Conservation (phyloP, 768 basidiomycete genomes). For the Paxillus ammoniavirescens region DNA sequence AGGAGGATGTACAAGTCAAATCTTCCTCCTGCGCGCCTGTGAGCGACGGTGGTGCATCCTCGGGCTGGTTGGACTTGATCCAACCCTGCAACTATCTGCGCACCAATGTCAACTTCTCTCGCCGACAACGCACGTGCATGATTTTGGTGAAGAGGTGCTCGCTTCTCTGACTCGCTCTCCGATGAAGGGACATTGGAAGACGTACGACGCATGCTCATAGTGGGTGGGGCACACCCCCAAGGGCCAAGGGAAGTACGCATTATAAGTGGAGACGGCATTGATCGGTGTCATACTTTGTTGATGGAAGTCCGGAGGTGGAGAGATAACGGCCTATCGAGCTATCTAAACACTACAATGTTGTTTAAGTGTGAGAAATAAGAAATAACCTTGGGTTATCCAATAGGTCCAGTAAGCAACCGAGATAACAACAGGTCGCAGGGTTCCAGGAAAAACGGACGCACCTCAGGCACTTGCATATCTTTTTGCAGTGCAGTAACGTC, state of each 20-base stretch:
- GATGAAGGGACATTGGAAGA: slow-evolving; percentile 10
- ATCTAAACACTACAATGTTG: background rate
- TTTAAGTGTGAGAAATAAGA: slow-evolving; percentile 10
- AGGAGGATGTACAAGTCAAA: slow-evolving; percentile 65
- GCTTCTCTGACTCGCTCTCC: slow-evolving; percentile 14
- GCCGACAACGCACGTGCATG: slow-evolving; percentile 33
- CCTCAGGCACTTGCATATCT: background rate
- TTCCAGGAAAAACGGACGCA: background rate
- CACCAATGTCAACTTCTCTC: slow-evolving; percentile 60
- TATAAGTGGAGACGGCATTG: slow-evolving; percentile 5
- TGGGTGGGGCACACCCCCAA: background rate
- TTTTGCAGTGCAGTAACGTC: background rate
- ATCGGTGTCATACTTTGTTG: background rate
- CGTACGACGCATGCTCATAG: slow-evolving; percentile 1
- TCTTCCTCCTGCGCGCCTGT: slow-evolving; percentile 44
- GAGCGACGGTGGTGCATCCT: background rate
- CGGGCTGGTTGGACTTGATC: background rate
- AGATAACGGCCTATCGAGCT: background rate
- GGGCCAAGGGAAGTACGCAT: background rate
- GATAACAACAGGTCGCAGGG: slow-evolving; percentile 6
- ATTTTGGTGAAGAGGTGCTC: background rate
- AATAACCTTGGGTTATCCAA: background rate
- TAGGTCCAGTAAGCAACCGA: background rate
- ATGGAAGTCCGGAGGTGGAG: background rate
- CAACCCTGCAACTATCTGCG: slow-evolving; percentile 50